Percentiles rank a stretch among this genome's conserved stretches.
Evolutionary conservation across 2,329 filamentous ascomycete genomes (phyloP).

Genomic region (Fusarium staphyleae): DNA sequence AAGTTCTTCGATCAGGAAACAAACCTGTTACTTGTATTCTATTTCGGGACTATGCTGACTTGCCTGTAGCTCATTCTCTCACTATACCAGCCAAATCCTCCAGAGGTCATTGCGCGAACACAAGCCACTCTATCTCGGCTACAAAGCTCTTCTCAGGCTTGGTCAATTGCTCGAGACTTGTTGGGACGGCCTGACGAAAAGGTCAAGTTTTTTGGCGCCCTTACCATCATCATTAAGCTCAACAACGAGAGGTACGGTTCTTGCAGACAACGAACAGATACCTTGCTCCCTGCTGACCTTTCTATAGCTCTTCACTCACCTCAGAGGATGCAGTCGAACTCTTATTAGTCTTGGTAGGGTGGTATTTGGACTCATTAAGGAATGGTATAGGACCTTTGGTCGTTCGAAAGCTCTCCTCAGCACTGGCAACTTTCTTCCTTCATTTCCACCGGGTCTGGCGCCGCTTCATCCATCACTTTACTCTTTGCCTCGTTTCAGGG

Average conservation of each 20-base stretch:
- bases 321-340: constrained; percentile 66
- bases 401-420: constrained; percentile 77
- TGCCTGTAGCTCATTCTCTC: constrained; percentile 55
- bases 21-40: background rate
- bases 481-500: constrained; percentile 57
- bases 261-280: too few species aligned
- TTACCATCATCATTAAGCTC: constrained; percentile 93
- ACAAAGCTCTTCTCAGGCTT: constrained; percentile 81
- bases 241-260: constrained; percentile 81
- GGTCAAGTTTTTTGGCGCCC: constrained; percentile 88
- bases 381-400: constrained; percentile 66
- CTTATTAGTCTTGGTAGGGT: constrained; percentile 66
- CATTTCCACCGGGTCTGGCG: constrained; percentile 73
- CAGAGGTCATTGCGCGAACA: constrained; percentile 56
- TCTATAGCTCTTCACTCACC: constrained; percentile 56
- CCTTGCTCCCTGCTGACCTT: background rate
- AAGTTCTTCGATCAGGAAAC: background rate
- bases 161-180: constrained; percentile 82
- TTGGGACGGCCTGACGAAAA: constrained; percentile 73
- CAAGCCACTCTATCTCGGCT: constrained; percentile 80
- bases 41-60: constrained; percentile 16
- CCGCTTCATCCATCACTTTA: constrained; percentile 68
- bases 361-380: constrained; percentile 64
- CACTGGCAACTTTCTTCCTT: constrained; percentile 76
- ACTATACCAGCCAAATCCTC: constrained; percentile 60